A percentile compares a stretch with the other conserved stretches of the same genome.
These are phyloP conservation scores for Podosphaera xanthii DNA, from an alignment of 2,329 filamentous ascomycete species.

Conservation along the genomic window DNA sequence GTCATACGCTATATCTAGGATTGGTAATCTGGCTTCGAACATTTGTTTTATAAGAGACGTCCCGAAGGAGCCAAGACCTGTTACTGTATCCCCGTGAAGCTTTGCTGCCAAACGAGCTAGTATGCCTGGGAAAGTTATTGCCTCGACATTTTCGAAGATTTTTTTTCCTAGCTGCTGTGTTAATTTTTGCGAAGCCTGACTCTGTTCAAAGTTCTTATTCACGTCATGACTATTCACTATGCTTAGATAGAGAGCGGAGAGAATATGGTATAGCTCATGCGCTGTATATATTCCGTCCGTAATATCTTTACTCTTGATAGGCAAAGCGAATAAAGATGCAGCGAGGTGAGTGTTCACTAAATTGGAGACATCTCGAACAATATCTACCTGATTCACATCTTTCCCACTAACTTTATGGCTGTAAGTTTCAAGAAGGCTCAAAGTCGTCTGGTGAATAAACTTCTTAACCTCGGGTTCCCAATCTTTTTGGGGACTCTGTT, in stretches of 20 bases:
- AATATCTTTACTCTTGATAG: constrained; percentile 28
- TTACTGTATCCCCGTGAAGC: constrained; percentile 25
- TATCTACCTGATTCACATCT: constrained; percentile 39
- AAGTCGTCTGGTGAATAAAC: constrained; percentile 42
- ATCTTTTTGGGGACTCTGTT: constrained; percentile 34
- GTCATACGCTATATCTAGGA: constrained; percentile 35
- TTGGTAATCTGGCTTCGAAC: constrained; percentile 35
- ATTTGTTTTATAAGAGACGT: constrained; percentile 40
- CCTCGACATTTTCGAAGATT: constrained; percentile 42
- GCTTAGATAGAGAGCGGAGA: constrained; percentile 40
- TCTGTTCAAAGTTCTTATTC: constrained; percentile 40
- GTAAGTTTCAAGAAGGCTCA: constrained; percentile 39
- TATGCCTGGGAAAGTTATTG: constrained; percentile 26
- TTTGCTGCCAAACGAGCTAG: constrained; percentile 28
- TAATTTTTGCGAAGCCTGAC: constrained; percentile 32
- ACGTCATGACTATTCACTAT: constrained; percentile 42
- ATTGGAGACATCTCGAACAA: constrained; percentile 36
- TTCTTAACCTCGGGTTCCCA: constrained; percentile 39
- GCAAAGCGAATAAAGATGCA: constrained; percentile 29
- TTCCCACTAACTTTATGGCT: constrained; percentile 32
- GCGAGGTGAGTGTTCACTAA: constrained; percentile 31
- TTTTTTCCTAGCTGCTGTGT: constrained; percentile 34
- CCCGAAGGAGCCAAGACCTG: constrained; percentile 40
- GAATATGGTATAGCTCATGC: constrained; percentile 32
- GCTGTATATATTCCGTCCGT: constrained; percentile 29